Evolutionary conservation across 2,329 filamentous ascomycete species (phyloP), one percentile per base, ranked within the genome.

Genomic region (Calycina herbarum): DNA sequence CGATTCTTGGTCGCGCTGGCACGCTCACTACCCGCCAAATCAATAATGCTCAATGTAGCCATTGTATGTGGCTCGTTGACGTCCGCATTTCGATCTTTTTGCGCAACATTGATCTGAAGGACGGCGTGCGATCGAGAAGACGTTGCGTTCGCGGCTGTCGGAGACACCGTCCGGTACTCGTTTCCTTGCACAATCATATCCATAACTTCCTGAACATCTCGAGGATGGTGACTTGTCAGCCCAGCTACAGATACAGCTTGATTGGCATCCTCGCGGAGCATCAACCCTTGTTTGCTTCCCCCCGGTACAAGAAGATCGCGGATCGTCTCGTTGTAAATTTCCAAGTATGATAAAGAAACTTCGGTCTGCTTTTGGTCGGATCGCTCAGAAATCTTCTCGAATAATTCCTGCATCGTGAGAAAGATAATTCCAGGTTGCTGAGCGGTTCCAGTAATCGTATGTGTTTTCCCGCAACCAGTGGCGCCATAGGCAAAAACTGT

Each of bases 281-380:
- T 97, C 69, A 99, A 79, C 2, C 93, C 91, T 70, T 88, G 85
- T 79, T 94, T 77, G 78, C 89, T 91, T 45, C 89, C 91, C 29
- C 90, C 90, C 0, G 92, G 90, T n/a, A 95, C 90, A 56, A 99
- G 83, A 74, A 99, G 81, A 80, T 99, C 95, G 62, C 95, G 92
- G 73, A 99, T 99, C 0, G 94, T 97, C 81, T 99, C 95, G 77
- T 99, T 99, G 83, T 99, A 99, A 69, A 99, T 99, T 77, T 99
- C 95, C 45, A 99, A 85, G 75, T 98, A 99, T 0, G 94, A 97
- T 17, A 99, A 86, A 0, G 94, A 93, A 63, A 99, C 83, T 74
- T 98, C 95, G 3, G 93, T 95, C 33, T 88, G 83, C 79, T 97
- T 98, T 67, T 97, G 93, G 65, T 91, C 88, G 68, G 89, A 89